A percentile compares a stretch with the other conserved stretches of the same genome.
Conservation (phyloP, 2,329 filamentous ascomycete genomes). For the Fusarium sp. region DNA sequence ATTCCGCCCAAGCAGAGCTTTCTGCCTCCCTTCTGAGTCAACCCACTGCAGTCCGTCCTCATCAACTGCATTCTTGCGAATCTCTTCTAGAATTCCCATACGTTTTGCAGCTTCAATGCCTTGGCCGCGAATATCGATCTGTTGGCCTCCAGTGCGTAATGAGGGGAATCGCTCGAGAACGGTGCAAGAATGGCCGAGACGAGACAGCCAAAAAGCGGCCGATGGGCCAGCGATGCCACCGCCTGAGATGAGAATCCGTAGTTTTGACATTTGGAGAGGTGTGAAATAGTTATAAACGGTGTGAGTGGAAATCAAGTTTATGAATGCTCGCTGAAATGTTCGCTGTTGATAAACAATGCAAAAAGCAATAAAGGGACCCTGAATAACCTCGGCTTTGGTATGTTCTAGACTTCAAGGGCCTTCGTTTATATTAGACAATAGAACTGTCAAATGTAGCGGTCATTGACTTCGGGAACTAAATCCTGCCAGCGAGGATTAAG, state of each 20-base stretch:
- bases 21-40: constrained; percentile 50
- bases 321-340: not conserved
- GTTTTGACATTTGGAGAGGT: constrained; percentile 24
- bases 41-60: constrained; percentile 58
- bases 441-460: constrained; percentile 18
- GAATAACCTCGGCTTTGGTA: not conserved
- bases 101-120: constrained; percentile 53
- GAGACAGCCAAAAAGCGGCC: constrained; percentile 55
- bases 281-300: not conserved
- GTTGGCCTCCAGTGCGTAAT: constrained; percentile 55
- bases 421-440: not conserved
- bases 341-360: not conserved
- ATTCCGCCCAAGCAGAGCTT: constrained; percentile 54
- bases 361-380: not conserved
- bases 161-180: constrained; percentile 55
- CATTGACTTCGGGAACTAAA: constrained; percentile 14
- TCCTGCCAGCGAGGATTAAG: not conserved
- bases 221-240: constrained; percentile 58
- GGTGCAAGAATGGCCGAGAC: constrained; percentile 52
- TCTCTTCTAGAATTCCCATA: constrained; percentile 53
- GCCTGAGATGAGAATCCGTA: constrained; percentile 62
- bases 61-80: constrained; percentile 58
- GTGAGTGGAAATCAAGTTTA: not conserved
- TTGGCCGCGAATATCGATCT: constrained; percentile 59
- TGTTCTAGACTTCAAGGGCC: not conserved